Evolutionary conservation across 129 eudicot genomes (phyloP).

Genomic region (Scalesia atractyloides): DNA sequence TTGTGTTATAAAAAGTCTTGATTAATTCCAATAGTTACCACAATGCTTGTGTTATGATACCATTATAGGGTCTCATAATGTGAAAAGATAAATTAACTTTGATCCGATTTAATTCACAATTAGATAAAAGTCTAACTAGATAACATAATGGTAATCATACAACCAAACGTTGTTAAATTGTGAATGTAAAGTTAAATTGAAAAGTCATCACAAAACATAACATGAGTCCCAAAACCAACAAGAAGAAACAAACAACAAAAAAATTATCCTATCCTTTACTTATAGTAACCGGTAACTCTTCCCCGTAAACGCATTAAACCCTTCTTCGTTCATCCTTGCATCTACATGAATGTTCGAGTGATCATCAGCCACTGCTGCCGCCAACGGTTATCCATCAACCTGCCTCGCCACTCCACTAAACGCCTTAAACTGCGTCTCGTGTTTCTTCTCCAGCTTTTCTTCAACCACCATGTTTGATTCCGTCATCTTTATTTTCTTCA

Average conservation of each 20-base stretch:
- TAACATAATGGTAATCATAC: too few species aligned
- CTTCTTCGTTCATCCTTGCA: background rate
- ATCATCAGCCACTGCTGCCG: background rate
- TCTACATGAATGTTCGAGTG: background rate
- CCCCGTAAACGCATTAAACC: constrained; percentile 18
- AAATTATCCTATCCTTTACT: background rate
- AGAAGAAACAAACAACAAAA: background rate
- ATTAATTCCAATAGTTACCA: too few species aligned
- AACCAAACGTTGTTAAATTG: too few species aligned
- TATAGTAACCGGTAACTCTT: constrained; percentile 13
- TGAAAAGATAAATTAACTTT: too few species aligned
- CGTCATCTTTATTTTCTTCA: background rate
- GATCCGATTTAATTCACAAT: too few species aligned
- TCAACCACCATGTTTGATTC: background rate
- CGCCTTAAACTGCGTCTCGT: background rate
- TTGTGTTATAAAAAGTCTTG: too few species aligned
- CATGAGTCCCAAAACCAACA: background rate
- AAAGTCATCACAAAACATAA: too few species aligned
- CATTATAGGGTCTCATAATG: too few species aligned
- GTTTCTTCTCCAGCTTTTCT: background rate
- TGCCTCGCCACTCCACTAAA: background rate
- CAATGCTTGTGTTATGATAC: too few species aligned
- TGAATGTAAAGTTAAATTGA: too few species aligned
- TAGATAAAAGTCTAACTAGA: too few species aligned
- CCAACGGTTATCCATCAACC: background rate